Conservation (phyloP, 441 rosid species). For the Raphanus hybrid region DNA sequence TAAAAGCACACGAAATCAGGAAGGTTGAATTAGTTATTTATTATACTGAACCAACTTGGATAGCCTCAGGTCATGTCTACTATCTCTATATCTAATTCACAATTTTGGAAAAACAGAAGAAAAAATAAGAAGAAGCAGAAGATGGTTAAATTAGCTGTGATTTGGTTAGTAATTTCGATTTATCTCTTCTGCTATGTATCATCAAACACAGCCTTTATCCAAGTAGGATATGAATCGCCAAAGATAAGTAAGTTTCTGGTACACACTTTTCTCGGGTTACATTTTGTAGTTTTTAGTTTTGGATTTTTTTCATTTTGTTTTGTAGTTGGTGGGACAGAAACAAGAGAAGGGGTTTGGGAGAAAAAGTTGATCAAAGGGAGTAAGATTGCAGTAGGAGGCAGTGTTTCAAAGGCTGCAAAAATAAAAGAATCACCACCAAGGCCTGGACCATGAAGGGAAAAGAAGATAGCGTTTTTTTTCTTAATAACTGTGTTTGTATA, state of each 20-base stretch:
- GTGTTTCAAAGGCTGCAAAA: neutral
- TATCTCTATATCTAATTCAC: neutral
- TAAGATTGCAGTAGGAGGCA: neutral
- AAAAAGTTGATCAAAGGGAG: neutral
- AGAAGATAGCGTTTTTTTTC: neutral
- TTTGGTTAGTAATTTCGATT: neutral
- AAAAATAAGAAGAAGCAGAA: neutral
- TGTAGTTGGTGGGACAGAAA: neutral
- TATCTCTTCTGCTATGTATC: neutral
- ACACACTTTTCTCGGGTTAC: neutral
- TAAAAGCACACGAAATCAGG: neutral
- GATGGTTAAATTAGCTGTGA: neutral
- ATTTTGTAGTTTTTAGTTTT: neutral
- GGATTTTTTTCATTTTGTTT: neutral
- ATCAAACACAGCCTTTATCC: neutral
- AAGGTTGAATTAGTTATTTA: neutral
- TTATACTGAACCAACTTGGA: neutral
- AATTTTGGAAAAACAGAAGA: neutral
- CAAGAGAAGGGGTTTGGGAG: neutral
- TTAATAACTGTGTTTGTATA: neutral
- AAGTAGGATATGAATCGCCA: neutral
- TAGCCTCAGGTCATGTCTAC: neutral
- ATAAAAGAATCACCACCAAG: neutral
- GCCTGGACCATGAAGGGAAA: neutral
- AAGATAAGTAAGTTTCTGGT: neutral